phyloP scores from a whole-genome alignment of 352 stramenopile species.

The Saprolegnia parasitica region DNA sequence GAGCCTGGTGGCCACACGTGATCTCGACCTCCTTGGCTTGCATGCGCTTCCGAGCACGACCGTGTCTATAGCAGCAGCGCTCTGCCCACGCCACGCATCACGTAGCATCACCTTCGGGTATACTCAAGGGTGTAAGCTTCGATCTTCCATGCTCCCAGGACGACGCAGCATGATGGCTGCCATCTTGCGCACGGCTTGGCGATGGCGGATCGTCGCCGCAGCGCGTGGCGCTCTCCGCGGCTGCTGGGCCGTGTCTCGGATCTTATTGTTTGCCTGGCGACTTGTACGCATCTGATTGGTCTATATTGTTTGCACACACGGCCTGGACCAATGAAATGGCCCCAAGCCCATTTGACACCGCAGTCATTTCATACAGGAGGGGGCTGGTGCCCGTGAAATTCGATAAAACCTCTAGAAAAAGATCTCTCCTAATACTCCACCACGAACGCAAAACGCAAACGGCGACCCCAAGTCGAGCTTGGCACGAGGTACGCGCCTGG shows the following conservation, averaged over 20 bases:
- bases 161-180: no score
- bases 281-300: not conserved
- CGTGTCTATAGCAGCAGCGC: no score
- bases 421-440: not conserved
- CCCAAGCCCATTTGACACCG: not conserved
- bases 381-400: not conserved
- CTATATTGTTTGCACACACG: not conserved
- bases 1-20: no score
- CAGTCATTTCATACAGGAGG: constrained; percentile 1
- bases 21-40: no score
- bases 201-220: no score
- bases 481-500: not conserved
- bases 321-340: not conserved
- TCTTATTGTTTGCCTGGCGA: not conserved
- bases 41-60: no score
- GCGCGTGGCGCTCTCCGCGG: no score
- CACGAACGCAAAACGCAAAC: constrained; percentile 3
- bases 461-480: not conserved
- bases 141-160: no score
- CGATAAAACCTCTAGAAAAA: not conserved
- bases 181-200: no score
- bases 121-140: no score
- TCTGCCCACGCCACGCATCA: no score
- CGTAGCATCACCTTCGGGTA: no score
- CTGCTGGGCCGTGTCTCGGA: not conserved